These are phyloP conservation scores for Apophysomyces ossiformis DNA, from an alignment of 371 early-diverging fungal species.

Conservation along the genomic window DNA sequence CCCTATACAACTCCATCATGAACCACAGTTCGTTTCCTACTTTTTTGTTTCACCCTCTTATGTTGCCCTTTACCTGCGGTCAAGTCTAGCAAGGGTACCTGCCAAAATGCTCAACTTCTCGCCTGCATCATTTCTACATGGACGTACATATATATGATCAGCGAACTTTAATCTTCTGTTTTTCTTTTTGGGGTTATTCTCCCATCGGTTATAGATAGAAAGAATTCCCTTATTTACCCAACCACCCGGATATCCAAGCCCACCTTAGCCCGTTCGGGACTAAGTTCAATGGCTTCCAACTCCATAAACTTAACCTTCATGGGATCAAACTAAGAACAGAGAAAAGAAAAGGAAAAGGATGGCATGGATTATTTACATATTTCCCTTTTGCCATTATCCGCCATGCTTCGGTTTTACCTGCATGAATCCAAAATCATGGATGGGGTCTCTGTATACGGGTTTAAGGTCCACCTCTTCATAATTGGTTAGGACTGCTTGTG, in stretches of 20 bases:
- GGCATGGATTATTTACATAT: too few relatives aligned
- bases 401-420: constrained; percentile 27
- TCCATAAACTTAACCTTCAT: constrained; percentile 76
- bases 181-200: background rate
- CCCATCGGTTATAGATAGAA: background rate
- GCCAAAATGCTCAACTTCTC: constrained; percentile 45
- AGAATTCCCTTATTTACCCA: constrained; percentile 43
- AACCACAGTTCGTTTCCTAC: background rate
- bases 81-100: constrained; percentile 80
- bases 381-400: background rate
- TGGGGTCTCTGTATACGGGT: constrained; percentile 80
- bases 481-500: constrained; percentile 80
- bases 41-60: too few relatives aligned
- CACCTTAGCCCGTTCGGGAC: constrained; percentile 76
- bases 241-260: constrained; percentile 85
- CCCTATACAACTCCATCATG: constrained; percentile 23
- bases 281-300: constrained; percentile 68
- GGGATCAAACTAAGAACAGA: constrained; percentile 66
- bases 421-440: constrained; percentile 93
- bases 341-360: too few relatives aligned
- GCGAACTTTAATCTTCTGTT: background rate
- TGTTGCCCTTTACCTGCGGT: constrained; percentile 51
- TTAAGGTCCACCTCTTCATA: constrained; percentile 87
- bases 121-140: constrained; percentile 29
- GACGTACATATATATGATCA: background rate